Percentiles rank a stretch among this genome's conserved stretches.
These are phyloP conservation scores for Dunaliella primolecta DNA, from an alignment of 139 green algal species.

Conservation along the genomic window DNA sequence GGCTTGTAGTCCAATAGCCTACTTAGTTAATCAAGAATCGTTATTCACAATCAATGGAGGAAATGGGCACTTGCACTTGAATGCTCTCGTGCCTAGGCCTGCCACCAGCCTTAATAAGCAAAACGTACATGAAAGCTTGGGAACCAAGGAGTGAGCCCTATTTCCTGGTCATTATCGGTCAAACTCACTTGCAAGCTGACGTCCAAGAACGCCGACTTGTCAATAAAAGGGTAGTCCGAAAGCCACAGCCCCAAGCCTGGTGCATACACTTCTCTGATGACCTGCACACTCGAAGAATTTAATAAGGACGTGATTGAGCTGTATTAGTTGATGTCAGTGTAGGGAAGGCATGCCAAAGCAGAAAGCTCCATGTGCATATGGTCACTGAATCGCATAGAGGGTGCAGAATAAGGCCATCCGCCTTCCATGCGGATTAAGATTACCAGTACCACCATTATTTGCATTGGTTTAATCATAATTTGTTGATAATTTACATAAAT, in stretches of 20 bases:
- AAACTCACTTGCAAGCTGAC: conserved; percentile 57
- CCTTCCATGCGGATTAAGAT: no score
- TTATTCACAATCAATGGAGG: no score
- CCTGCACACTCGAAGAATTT: conserved; percentile 45
- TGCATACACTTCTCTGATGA: conserved; percentile 82
- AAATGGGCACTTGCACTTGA: no score
- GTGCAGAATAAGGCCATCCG: no score
- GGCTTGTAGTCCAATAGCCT: background rate
- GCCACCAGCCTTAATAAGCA: background rate
- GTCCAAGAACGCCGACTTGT: conserved; percentile 65
- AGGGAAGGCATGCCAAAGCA: background rate
- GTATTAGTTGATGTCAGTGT: background rate
- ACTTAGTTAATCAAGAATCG: no score
- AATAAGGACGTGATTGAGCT: background rate
- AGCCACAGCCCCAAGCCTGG: conserved; percentile 74
- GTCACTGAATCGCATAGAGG: no score
- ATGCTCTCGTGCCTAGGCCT: no score
- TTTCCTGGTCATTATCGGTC: background rate
- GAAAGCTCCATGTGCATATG: no score
- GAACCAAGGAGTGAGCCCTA: no score
- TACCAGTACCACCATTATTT: no score
- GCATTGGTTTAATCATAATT: no score
- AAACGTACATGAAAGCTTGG: background rate
- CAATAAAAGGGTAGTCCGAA: conserved; percentile 74
- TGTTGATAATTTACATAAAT: no score